These are phyloP conservation scores for Candida ipomoeae DNA, from an alignment of 805 yeast species.

Conservation along the genomic window DNA sequence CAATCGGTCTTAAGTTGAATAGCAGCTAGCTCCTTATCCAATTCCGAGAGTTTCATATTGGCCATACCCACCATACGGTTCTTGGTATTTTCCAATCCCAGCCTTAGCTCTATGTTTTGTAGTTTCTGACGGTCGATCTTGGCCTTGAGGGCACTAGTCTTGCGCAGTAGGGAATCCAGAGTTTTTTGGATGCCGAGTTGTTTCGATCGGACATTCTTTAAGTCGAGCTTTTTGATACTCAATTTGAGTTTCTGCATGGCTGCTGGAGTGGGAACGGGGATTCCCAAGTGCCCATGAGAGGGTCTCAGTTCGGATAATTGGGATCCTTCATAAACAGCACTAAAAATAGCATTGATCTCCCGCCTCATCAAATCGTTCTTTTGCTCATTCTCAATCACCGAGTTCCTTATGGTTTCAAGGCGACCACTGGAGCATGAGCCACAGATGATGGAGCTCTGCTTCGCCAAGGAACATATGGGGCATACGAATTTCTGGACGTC, in stretches of 20 bases:
- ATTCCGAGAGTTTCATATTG: conserved; percentile 6
- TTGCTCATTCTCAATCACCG: conserved; percentile 24
- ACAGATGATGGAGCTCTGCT: conserved; percentile 21
- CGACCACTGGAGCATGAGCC: conserved; percentile 18
- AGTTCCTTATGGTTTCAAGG: conserved; percentile 22
- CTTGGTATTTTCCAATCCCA: background rate
- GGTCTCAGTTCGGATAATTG: background rate
- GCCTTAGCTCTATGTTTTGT: background rate
- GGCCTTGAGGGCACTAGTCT: background rate
- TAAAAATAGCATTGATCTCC: conserved; percentile 28
- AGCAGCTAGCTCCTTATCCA: conserved; percentile 5
- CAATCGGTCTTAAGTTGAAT: conserved; percentile 12
- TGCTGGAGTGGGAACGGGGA: conserved; percentile 4
- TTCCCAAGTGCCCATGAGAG: background rate
- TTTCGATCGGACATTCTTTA: conserved; percentile 13
- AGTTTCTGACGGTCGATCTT: conserved; percentile 1
- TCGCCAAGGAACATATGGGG: conserved; percentile 16
- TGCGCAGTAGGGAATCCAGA: background rate
- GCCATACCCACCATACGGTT: conserved; percentile 3
- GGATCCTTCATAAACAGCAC: background rate
- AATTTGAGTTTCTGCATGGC: conserved; percentile 24
- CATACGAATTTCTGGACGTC: conserved; percentile 3
- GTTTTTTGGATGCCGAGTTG: conserved; percentile 13
- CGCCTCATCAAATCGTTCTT: conserved; percentile 18
- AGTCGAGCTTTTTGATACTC: conserved; percentile 29